These are phyloP conservation scores for Leucoagaricus sp. DNA, from an alignment of 1,284 basidiomycete species.

Conservation along the genomic window DNA sequence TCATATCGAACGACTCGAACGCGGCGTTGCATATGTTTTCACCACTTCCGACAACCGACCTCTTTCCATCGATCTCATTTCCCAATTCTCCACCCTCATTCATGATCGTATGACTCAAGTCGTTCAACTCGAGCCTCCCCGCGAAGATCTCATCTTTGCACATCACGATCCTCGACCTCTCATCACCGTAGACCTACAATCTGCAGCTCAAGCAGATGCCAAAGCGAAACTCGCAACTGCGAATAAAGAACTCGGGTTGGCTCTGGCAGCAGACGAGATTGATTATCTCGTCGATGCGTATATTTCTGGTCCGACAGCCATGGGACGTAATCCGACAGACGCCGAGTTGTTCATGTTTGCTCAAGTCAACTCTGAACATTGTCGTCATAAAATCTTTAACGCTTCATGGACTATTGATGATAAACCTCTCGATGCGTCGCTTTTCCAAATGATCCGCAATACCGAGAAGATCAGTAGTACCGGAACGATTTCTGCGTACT, in stretches of 20 bases:
- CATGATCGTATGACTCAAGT: constrained; percentile 98
- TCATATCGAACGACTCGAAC: constrained; percentile 80
- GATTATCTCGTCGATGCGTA: constrained; percentile 93
- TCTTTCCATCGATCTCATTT: constrained; percentile 46
- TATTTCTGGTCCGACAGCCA: constrained; percentile 60
- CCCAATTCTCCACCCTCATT: constrained; percentile 64
- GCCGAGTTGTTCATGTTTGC: constrained; percentile 99
- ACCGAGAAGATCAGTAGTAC: constrained; percentile 79
- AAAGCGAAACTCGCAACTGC: constrained; percentile 70
- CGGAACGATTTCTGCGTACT: constrained; percentile 95
- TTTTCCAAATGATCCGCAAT: constrained; percentile 98
- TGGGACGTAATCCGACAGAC: constrained; percentile 87
- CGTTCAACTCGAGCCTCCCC: constrained; percentile 60
- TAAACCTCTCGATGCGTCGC: constrained; percentile 66
- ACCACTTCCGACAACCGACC: constrained; percentile 36
- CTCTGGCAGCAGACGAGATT: constrained; percentile 89
- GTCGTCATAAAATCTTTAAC: constrained; percentile 99
- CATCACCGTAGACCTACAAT: constrained; percentile 64
- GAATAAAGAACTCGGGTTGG: constrained; percentile 88
- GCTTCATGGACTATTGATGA: constrained; percentile 93
- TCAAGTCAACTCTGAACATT: constrained; percentile 99
- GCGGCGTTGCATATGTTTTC: constrained; percentile 79
- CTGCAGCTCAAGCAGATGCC: constrained; percentile 31
- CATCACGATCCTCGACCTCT: constrained; percentile 72
- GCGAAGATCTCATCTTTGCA: constrained; percentile 68